A percentile compares a stretch with the other conserved stretches of the same genome.
phyloP scores from a whole-genome alignment of 1,284 basidiomycete species.

The Fereydounia khargensis region DNA sequence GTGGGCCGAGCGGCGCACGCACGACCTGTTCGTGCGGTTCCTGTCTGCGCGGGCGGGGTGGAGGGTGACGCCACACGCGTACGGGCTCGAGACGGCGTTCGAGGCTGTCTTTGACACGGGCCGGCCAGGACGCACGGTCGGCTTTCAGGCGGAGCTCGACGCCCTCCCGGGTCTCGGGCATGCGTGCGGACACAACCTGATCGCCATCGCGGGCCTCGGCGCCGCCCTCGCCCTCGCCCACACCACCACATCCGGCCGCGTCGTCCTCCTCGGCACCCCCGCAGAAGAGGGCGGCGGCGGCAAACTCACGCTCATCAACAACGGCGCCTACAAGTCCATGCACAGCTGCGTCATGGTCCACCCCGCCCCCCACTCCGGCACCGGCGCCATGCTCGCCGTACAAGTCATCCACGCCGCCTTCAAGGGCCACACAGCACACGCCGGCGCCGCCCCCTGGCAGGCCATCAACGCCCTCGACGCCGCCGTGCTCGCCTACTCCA shows the following conservation, averaged over 20 bases:
- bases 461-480: conserved; percentile 81
- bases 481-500: conserved; percentile 74
- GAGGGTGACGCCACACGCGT: conserved; percentile 50
- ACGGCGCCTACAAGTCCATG: conserved; percentile 73
- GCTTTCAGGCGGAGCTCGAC: conserved; percentile 69
- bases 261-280: conserved; percentile 81
- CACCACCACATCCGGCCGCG: conserved; percentile 69
- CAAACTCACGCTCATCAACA: conserved; percentile 70
- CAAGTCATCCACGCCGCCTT: conserved; percentile 31
- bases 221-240: conserved; percentile 71
- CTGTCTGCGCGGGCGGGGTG: conserved; percentile 29
- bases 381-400: conserved; percentile 63
- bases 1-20: conserved; percentile 47
- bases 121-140: conserved; percentile 31
- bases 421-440: conserved; percentile 46
- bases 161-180: conserved; percentile 60
- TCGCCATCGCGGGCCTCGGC: conserved; percentile 76
- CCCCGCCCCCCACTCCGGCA: conserved; percentile 57
- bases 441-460: conserved; percentile 70
- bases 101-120: conserved; percentile 65
- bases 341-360: conserved; percentile 72
- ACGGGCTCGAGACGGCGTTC: conserved; percentile 67
- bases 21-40: conserved; percentile 45
- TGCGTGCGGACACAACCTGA: conserved; percentile 80
- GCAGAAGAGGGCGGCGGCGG: conserved; percentile 79